Conservation (phyloP, 116 monocot genomes). For the Papilionanthe hybrid region DNA sequence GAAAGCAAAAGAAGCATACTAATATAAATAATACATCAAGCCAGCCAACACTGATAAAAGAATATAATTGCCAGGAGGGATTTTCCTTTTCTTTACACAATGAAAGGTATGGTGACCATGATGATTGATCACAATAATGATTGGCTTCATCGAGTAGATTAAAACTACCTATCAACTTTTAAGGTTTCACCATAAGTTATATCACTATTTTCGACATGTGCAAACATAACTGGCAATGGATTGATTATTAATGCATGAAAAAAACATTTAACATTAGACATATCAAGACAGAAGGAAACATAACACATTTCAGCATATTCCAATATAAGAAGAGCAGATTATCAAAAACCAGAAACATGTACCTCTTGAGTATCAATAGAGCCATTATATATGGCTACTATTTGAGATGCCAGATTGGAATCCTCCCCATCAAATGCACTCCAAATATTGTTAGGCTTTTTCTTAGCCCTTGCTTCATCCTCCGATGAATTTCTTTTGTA, state of each 20-base stretch:
- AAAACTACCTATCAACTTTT: background rate
- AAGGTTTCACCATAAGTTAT: background rate
- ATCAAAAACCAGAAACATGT: slow-evolving; percentile 12
- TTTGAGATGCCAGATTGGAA: slow-evolving; percentile 67
- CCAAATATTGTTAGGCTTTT: slow-evolving; percentile 51
- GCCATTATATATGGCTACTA: slow-evolving; percentile 85
- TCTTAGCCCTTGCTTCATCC: slow-evolving; percentile 26
- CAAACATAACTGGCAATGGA: background rate
- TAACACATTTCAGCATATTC: background rate
- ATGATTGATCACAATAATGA: background rate
- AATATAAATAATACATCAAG: background rate
- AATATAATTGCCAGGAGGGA: background rate
- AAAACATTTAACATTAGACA: background rate
- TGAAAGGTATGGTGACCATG: background rate
- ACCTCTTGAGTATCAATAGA: slow-evolving; percentile 76
- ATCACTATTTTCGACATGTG: background rate
- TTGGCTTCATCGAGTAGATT: background rate
- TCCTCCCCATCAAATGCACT: slow-evolving; percentile 40
- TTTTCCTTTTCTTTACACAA: background rate
- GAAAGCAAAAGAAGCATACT: background rate
- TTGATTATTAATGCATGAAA: background rate
- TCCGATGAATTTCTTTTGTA: slow-evolving; percentile 64
- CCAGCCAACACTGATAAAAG: background rate
- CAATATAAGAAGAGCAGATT: background rate
- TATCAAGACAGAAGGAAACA: background rate